Base-by-base conservation (phyloP, 2,329 filamentous ascomycete species). In the Monilinia fructicola region DNA sequence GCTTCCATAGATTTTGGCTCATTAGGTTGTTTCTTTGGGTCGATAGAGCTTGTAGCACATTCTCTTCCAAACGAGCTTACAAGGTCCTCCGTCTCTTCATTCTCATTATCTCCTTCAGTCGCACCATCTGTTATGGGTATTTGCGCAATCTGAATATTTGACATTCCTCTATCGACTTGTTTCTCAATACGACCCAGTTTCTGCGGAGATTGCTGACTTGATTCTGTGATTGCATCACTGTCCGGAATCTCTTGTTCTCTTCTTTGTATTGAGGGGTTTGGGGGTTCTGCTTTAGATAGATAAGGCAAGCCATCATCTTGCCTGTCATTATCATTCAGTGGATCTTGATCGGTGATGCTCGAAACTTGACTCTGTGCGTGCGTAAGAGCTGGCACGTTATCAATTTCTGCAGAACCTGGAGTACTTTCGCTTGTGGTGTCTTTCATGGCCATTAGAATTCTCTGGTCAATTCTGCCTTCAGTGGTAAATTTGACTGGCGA, bases 211-310 rank as follows among this genome's bases (percentile, higher is more conserved):
- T 38, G 63, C 18, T 58, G 40, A 65, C 63, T 65, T 23, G 63
- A 52, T 40, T 54, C 61, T 16, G 61, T 53, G 38, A 61, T 26
- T 31, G 23, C 67, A 48, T 68, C 67, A 38, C 67, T 68, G 23
- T 68, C 67, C 23, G 64, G 67, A 53, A 68, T 66, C 40, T 67
- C 66, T 26, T 2, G 16, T 18, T 48, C 42, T n/a, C 35, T 48
- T 18, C 1, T 10, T 48, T 64, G 40, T 21, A 50, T 18, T 21
- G 31, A n/a, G 21, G 18, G 28, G 23, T 42, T 18, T 21, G 31
- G n/a, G 21, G 18, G 28, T 31, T 42, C 14, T 26, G n/a, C 28
- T 23, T 35, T 31, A 11, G 31, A 23, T 4, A 65, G 44, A 38
- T n/a, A 7, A n/a, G 63, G 63, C 7, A 65, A 42, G 16, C n/a